Evolutionary conservation across 208 protist genomes (phyloP), one percentile per base, ranked within the genome.

Genomic region (Wallacemonas sp.): DNA sequence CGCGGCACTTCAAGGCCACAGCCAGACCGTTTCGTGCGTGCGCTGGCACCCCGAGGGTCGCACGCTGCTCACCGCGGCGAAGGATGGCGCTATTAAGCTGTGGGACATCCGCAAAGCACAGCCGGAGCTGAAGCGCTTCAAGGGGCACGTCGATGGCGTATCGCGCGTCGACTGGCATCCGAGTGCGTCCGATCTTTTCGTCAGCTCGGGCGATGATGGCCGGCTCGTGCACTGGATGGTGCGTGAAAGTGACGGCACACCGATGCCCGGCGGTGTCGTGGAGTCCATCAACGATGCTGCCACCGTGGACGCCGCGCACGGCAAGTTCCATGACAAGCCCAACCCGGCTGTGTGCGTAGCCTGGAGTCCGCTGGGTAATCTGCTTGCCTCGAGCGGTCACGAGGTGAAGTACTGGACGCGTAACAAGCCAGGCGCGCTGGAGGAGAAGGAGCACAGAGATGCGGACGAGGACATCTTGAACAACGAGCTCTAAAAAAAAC

Each of bases 391-490:
- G 1, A 85, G 85, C 44, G 78, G 83, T 1, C 71, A 74, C 9
- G 85, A 96, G 68, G 85, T 96, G 42, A 92, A 92, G 71, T 92
- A 92, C 73, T 96, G 90, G 90, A 79, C 73, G 27, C 79, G 90
- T 27, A 93, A 92, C 52, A 92, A 90, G 58, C 90, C 90, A 2
- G 90, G 90, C 12, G 89, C 89, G 48, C 67, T 90, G 55, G 89
- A 91, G 65, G 89, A 95, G 73, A 78, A 79, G 62, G 84, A 92
- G 68, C 83, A 81, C 19, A 84, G 82, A 1, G 41, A 38, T 8
- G 83, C 70, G 24, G 78, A 90, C 50, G 80, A 87, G 5, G 81
- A 91, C 58, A 75, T 95, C 21, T 67, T 92, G 38, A 79, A 89
- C 17, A 69, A 82, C 19, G 50, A 4, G 50, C 24, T 57, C 19